These are phyloP conservation scores for Candida insectorum DNA, from an alignment of 805 yeast species.

Conservation along the genomic window DNA sequence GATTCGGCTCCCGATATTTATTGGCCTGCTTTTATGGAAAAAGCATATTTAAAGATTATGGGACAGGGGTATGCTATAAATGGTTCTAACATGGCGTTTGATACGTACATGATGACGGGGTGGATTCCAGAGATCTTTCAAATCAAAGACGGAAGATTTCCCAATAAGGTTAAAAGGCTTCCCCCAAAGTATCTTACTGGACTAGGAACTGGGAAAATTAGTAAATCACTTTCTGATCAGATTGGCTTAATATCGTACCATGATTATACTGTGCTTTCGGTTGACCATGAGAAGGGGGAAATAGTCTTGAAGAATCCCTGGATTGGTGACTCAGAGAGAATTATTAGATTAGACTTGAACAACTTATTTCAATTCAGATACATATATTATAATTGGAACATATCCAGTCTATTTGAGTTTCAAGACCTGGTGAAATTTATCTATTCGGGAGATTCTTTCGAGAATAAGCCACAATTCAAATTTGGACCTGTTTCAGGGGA, in stretches of 20 bases:
- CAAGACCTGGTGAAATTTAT: slow-evolving; percentile 26
- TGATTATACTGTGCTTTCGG: slow-evolving; percentile 59
- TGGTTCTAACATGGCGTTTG: slow-evolving; percentile 78
- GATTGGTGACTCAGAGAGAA: slow-evolving; percentile 20
- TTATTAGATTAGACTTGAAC: slow-evolving; percentile 12
- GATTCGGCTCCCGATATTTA: slow-evolving; percentile 24
- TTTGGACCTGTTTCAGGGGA: slow-evolving; percentile 21
- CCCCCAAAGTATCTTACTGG: slow-evolving; percentile 41
- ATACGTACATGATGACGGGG: slow-evolving; percentile 61
- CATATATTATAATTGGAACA: slow-evolving; percentile 67
- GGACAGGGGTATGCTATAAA: slow-evolving; percentile 56
- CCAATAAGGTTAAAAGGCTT: slow-evolving; percentile 1
- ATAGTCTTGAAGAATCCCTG: slow-evolving; percentile 34
- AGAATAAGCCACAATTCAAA: slow-evolving; percentile 27
- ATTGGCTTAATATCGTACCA: slow-evolving; percentile 53
- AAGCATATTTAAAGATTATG: slow-evolving; percentile 63
- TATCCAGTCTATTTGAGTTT: slow-evolving; percentile 27
- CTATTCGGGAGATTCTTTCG: no score
- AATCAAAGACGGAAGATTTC: slow-evolving; percentile 36
- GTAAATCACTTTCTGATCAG: slow-evolving; percentile 27
- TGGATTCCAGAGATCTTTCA: slow-evolving; percentile 65
- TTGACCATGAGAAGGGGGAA: slow-evolving; percentile 9
- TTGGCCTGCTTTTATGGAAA: slow-evolving; percentile 78
- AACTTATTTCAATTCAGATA: slow-evolving; percentile 38
- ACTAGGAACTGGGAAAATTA: slow-evolving; percentile 60